Base-by-base conservation (phyloP, 192 early-diverging fungal species). In the Geranomyces michiganensis region DNA sequence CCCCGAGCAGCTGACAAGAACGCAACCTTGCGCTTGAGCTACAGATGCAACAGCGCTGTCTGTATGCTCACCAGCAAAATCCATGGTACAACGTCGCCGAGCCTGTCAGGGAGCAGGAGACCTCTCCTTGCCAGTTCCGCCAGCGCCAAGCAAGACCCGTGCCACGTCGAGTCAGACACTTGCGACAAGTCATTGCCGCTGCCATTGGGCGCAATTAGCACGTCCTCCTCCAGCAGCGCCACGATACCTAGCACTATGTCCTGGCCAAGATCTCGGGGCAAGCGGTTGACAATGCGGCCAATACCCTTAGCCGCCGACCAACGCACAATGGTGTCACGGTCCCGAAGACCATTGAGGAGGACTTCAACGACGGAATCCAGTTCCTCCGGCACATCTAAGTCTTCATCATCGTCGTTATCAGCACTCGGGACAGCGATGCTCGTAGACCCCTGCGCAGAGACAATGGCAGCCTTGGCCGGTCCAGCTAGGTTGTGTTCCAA, bases 281-380 rank as follows among this genome's bases (percentile, higher is more conserved):
- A 73, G 27, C 97, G 82, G 47, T 89, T 89, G 2, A 90, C 79
- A 62, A 99, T 87, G 55, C 97, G 84, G 6, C 93, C 97, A 58
- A 99, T 81, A 14, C 96, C 97, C 82, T 99, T 99, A 9, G 97
- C 95, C 7, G 95, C 90, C 12, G 95, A 96, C 95, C 95, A 98
- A 61, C 97, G 89, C 3, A 99, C 96, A 68, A 99, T 92, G 0
- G 97, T 99, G 68, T 94, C 90, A 69, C 87, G 93, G 70, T 97
- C 93, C 14, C 90, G 85, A 30, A 98, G 77, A 17, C 88, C 91
- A 46, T 87, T 88, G 53, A 98, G 81, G n/a, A 98, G 76, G 55
- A 91, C 85, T 19, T 91, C 93, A 36, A 98, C 80, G 27, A 97
- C 84, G 17, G 80, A 70, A 72, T 98, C 96, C 12, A 97, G 82